phyloP scores from a whole-genome alignment of 2,329 filamentous ascomycete genomes.

The Gaeumannomyces sp. region DNA sequence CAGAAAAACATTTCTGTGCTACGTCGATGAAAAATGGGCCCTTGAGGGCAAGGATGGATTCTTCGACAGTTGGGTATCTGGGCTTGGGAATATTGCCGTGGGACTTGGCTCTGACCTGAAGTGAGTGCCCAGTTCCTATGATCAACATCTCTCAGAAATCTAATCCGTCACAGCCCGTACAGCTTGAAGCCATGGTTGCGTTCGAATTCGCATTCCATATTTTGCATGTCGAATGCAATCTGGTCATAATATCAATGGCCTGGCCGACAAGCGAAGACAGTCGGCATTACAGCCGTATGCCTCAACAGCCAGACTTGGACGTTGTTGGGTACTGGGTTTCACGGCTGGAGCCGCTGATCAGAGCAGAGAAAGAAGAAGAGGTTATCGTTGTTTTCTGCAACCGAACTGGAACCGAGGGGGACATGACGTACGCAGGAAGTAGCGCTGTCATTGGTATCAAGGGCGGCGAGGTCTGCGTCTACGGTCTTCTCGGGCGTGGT shows the following conservation, averaged over 20 bases:
- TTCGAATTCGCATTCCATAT: constrained; percentile 52
- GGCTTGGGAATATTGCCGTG: constrained; percentile 46
- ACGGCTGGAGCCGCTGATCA: constrained; percentile 61
- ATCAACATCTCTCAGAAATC: not conserved
- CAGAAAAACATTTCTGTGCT: constrained; percentile 52
- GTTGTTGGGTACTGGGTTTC: constrained; percentile 71
- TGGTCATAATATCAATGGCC: constrained; percentile 71
- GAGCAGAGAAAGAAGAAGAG: constrained; percentile 45
- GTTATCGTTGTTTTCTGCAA: constrained; percentile 69
- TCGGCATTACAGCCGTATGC: constrained; percentile 37
- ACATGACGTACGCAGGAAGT: constrained; percentile 65
- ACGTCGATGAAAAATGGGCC: constrained; percentile 57
- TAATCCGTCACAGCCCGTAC: constrained; percentile 33
- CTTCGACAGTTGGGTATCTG: constrained; percentile 36
- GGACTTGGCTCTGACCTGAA: constrained; percentile 63
- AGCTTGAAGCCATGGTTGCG: constrained; percentile 41
- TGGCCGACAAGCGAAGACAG: constrained; percentile 60
- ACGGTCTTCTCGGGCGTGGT: constrained; percentile 62
- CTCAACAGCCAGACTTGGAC: constrained; percentile 60
- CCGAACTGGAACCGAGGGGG: constrained; percentile 59
- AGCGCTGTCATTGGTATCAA: constrained; percentile 64
- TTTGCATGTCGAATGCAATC: constrained; percentile 46
- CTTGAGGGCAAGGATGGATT: constrained; percentile 48
- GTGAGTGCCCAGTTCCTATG: constrained; percentile 29
- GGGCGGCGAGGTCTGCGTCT: constrained; percentile 59